A percentile compares a stretch with the other conserved stretches of the same genome.
These are phyloP conservation scores for Crassisporium funariophilum DNA, from an alignment of 768 basidiomycete genomes.

Conservation along the genomic window DNA sequence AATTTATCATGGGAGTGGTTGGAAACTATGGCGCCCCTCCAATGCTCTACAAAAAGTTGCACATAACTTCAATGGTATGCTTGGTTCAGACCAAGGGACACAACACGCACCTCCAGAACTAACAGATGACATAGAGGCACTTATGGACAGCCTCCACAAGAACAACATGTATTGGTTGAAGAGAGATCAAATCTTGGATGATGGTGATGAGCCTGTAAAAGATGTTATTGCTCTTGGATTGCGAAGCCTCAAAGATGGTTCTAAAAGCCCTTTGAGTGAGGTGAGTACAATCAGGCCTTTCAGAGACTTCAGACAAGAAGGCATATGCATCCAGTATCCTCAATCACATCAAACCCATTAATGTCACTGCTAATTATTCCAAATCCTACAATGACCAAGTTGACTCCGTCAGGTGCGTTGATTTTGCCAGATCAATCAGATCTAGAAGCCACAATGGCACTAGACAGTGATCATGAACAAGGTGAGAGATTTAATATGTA, in stretches of 20 bases:
- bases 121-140: slow-evolving; percentile 26
- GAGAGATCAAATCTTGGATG: slow-evolving; percentile 12
- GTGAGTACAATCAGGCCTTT: slow-evolving; percentile 28
- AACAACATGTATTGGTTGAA: slow-evolving; percentile 19
- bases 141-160: slow-evolving; percentile 23
- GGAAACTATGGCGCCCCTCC: slow-evolving; percentile 23
- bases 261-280: slow-evolving; percentile 21
- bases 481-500: too few relatives aligned
- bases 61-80: slow-evolving; percentile 18
- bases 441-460: too few relatives aligned
- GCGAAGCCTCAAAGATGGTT: slow-evolving; percentile 11
- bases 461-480: too few relatives aligned
- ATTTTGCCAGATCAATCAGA: too few relatives aligned
- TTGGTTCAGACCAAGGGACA: slow-evolving; percentile 33
- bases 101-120: slow-evolving; percentile 31
- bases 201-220: slow-evolving; percentile 9
- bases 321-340: not conserved
- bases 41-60: slow-evolving; percentile 20
- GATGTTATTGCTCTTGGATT: slow-evolving; percentile 22
- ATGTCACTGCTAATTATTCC: not conserved
- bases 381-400: too few relatives aligned
- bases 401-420: too few relatives aligned
- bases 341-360: not conserved
- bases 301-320: slow-evolving; percentile 11
- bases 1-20: slow-evolving; percentile 32